phyloP scores from a whole-genome alignment of 495 filamentous ascomycete species.

The Xeromyces bisporus region DNA sequence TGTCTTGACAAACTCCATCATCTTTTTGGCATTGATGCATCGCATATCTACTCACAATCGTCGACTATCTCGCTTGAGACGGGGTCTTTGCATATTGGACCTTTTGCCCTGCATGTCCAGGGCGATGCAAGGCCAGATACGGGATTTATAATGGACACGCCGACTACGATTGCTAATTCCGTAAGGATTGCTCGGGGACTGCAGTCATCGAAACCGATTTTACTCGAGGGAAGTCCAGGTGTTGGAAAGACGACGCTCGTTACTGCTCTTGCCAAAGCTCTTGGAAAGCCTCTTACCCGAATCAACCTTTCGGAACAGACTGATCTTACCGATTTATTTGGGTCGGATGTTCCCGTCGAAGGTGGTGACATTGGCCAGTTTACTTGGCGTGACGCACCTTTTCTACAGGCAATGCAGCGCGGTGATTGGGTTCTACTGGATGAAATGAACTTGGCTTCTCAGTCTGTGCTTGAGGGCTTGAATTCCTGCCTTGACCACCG shows the following conservation, averaged over 20 bases:
- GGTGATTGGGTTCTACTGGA: conserved; percentile 94
- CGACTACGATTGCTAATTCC: conserved; percentile 75
- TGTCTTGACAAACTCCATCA: conserved; percentile 59
- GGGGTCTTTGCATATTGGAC: conserved; percentile 42
- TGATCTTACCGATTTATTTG: conserved; percentile 92
- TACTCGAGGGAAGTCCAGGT: conserved; percentile 89
- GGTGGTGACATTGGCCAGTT: conserved; percentile 77
- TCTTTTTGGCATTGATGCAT: conserved; percentile 46
- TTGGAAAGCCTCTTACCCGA: conserved; percentile 65
- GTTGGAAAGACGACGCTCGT: conserved; percentile 95
- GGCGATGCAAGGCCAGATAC: conserved; percentile 31
- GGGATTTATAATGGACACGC: conserved; percentile 65
- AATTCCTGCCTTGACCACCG: conserved; percentile 97
- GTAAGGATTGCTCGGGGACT: conserved; percentile 85
- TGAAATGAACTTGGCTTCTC: conserved; percentile 97
- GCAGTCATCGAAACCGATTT: conserved; percentile 73
- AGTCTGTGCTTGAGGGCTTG: conserved; percentile 89
- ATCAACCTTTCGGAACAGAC: conserved; percentile 98
- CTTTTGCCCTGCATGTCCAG: conserved; percentile 47
- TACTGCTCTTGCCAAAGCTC: conserved; percentile 59
- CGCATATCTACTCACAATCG: conserved; percentile 40
- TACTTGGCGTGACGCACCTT: conserved; percentile 88
- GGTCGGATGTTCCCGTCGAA: conserved; percentile 89
- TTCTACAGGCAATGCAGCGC: conserved; percentile 85
- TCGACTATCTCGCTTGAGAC: conserved; percentile 32